Base-by-base conservation (phyloP, 2,329 filamentous ascomycete species). In the Aurifilum marmelostoma region DNA sequence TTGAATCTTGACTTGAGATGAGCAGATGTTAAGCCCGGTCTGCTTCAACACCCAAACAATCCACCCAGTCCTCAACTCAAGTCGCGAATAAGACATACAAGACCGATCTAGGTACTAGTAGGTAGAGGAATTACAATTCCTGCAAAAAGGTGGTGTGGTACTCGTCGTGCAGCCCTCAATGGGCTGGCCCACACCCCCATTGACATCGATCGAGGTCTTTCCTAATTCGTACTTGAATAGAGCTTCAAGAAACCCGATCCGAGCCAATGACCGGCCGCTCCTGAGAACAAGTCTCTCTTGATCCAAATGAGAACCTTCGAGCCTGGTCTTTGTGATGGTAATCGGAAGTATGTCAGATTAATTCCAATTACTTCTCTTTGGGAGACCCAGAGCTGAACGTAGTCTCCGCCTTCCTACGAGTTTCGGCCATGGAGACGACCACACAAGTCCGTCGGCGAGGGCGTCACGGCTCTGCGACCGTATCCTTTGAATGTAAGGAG, bases 171-270 rank as follows among this genome's bases (percentile, higher is more conserved):
- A 6, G 18, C 2, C 27, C 24, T 8, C 4, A 29, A 29, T 7
- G 24, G 24, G 52, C 27, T 56, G 52, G 16, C 52, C 24, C 52
- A 29, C 52, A 29, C 9, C 21, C 18, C 56, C 56, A 59, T 37
- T 37, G 56, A 37, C 59, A 37, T 41, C 24, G 6, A 43, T 21
- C 41, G 59, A 32, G 24, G 39, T 47, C 61, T 64, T 63, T 27
- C 62, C 62, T 64, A 64, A 52, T 69, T 47, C 27, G 50, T 47
- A 58, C 12, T 16, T 69, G 63, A 69, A 69, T 69, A 69, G 63
- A 11, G 37, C 59, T 37, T 66, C 63, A 63, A 56, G 27, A 59
- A 56, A 54, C 63, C 43, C 21, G 1, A n/a, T 29, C 8, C n/a
- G 29, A 34, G 24, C 32, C 21, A 62, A 12, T n/a, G 4, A 29